Evolutionary conservation across 148 eudicot genomes (phyloP), one percentile per base, ranked within the genome.

Genomic region (Camellia japonica): DNA sequence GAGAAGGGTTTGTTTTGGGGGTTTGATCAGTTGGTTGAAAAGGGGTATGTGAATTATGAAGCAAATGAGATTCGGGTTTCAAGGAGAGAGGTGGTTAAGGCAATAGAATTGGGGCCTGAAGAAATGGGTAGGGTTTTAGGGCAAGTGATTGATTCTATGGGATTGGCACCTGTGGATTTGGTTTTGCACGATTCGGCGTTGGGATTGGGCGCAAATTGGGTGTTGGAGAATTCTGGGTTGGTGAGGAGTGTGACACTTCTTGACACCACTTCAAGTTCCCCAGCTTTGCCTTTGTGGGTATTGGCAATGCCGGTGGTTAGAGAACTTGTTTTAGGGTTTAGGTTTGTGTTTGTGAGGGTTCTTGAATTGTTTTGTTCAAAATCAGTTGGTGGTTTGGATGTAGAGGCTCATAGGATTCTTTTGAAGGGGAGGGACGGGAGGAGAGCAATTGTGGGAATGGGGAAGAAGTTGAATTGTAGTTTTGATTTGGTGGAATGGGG

Each of bases 1-100:
- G 98, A 95, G 69, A 95, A 93, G 85, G 98, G 98, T 41, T 14
- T 95, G 56, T 95, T 95, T 81, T 95, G 94, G 94, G 94, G 93
- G 60, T 93, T 95, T 87, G 98, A 95, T 89, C 89, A 89, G 88
- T 84, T 95, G 84, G 82, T 95, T 79, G 97, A 95, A 70, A 79
- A 90, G 61, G 98, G 98, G 63, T 87, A 92, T 78, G 80, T 95
- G 59, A 82, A 94, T 51, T 80, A 80, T 74, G 90, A 87, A 55
- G 91, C 85, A 84, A 76, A 79, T 65, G 83, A 81, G 74, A 78
- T 51, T 67, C 79, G 87, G 75, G 87, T 86, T 85, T 67, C 65
- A 69, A 90, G 75, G 42, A 75, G 76, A n/a, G 88, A 84, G 76
- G 80, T 71, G 77, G 79, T 85, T 44, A 89, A 83, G 85, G 83